Evolutionary conservation across 2,329 filamentous ascomycete species (phyloP).

Genomic region (Myriosclerotinia curreyana): DNA sequence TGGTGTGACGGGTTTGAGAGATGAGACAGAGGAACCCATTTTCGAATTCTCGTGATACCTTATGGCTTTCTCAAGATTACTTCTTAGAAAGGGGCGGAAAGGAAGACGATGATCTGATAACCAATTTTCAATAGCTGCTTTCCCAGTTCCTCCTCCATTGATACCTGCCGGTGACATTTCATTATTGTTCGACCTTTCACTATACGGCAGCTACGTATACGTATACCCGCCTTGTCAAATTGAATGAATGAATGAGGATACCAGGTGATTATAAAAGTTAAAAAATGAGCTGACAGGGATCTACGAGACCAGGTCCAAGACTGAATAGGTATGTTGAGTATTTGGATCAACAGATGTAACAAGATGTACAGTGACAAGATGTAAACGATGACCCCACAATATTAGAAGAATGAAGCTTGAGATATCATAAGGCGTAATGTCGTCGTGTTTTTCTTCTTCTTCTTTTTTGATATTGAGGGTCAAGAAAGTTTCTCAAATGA

Average conservation of each 20-base stretch:
- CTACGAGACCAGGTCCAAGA: not conserved
- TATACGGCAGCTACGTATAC: too few relatives aligned
- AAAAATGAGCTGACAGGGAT: not conserved
- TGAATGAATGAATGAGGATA: not conserved
- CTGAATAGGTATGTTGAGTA: not conserved
- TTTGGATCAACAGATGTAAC: too few relatives aligned
- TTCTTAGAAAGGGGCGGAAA: conserved; percentile 26
- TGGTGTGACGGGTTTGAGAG: conserved; percentile 19
- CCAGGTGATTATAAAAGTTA: not conserved
- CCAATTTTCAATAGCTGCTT: conserved; percentile 22
- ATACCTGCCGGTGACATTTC: conserved; percentile 28
- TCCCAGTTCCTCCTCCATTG: conserved; percentile 27
- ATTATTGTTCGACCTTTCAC: conserved; percentile 13
- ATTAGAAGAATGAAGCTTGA: not conserved
- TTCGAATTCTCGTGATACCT: conserved; percentile 21
- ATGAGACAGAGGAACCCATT: conserved; percentile 31
- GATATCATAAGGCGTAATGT: not conserved
- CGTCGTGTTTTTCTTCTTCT: too few relatives aligned
- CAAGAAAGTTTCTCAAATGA: too few relatives aligned
- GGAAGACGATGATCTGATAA: conserved; percentile 18
- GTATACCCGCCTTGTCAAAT: not conserved
- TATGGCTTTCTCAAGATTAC: conserved; percentile 31
- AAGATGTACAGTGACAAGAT: too few relatives aligned
- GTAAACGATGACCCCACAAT: not conserved
- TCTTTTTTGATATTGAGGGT: not conserved